Evolutionary conservation across 2,329 filamentous ascomycete species (phyloP).

Genomic region (Arachnomyces sp.): DNA sequence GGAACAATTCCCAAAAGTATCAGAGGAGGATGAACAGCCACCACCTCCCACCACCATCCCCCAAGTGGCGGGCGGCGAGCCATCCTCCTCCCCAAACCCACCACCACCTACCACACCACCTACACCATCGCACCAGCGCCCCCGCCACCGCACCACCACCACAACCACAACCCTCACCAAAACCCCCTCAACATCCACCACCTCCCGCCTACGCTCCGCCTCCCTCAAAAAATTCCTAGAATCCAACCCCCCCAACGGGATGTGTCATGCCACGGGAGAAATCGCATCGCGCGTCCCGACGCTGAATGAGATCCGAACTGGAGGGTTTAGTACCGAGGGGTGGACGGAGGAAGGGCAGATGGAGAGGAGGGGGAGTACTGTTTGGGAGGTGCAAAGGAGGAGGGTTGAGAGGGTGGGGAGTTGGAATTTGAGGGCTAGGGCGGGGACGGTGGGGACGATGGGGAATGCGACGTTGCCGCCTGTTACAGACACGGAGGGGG

Average conservation of each 20-base stretch:
- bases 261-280: slow-evolving; percentile 26
- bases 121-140: too few relatives aligned
- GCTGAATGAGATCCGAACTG: slow-evolving; percentile 22
- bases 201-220: slow-evolving; percentile 3
- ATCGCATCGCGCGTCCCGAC: slow-evolving; percentile 24
- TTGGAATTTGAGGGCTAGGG: too few relatives aligned
- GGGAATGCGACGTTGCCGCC: slow-evolving; percentile 9
- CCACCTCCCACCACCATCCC: background rate
- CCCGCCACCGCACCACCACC: background rate
- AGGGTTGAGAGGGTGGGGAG: slow-evolving; percentile 17
- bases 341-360: slow-evolving; percentile 26
- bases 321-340: slow-evolving; percentile 20
- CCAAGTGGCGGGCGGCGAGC: too few relatives aligned
- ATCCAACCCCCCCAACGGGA: slow-evolving; percentile 24
- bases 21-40: background rate
- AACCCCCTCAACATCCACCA: too few relatives aligned
- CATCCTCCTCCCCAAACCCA: background rate
- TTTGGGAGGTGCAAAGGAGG: slow-evolving; percentile 21
- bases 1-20: slow-evolving; percentile 4
- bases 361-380: slow-evolving; percentile 20
- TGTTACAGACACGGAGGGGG: too few relatives aligned
- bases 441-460: too few relatives aligned
- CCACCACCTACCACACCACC: background rate
- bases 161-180: background rate
- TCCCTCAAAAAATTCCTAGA: slow-evolving; percentile 18